Evolutionary conservation across 2,329 filamentous ascomycete species (phyloP).

Genomic region (Venturiaceae sp.): DNA sequence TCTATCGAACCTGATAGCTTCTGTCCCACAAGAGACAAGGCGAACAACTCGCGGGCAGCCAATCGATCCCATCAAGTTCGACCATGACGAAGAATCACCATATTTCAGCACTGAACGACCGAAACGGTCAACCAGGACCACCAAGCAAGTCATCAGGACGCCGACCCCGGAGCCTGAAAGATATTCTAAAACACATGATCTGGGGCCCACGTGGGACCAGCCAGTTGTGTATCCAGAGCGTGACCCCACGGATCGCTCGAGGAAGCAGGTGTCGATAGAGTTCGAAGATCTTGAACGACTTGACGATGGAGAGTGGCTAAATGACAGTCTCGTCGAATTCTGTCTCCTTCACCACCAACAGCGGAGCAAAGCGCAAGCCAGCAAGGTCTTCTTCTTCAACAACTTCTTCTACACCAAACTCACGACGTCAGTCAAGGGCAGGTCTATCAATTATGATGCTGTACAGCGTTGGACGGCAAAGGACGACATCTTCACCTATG

Average conservation of each 20-base stretch:
- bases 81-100: too few relatives aligned
- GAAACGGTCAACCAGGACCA: background rate
- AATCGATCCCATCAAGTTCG: too few relatives aligned
- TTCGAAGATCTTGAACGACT: conserved; percentile 66
- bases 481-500: conserved; percentile 73
- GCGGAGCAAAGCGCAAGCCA: background rate
- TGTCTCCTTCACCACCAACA: conserved; percentile 52
- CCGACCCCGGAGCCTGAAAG: background rate
- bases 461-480: conserved; percentile 84
- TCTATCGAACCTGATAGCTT: background rate
- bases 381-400: conserved; percentile 71
- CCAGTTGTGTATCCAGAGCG: conserved; percentile 51
- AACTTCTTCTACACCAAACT: conserved; percentile 78
- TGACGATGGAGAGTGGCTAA: conserved; percentile 77
- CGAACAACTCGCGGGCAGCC: background rate
- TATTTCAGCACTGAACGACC: too few relatives aligned
- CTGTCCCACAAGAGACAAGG: background rate
- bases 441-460: conserved; percentile 68
- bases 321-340: conserved; percentile 87
- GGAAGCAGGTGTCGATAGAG: conserved; percentile 56
- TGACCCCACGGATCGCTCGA: conserved; percentile 30
- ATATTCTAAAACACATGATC: background rate
- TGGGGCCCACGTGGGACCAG: conserved; percentile 4
- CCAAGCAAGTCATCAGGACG: background rate
- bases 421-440: conserved; percentile 39